These are phyloP conservation scores for Dalbergia oliveri DNA, from an alignment of 306 rosid species.

Conservation along the genomic window DNA sequence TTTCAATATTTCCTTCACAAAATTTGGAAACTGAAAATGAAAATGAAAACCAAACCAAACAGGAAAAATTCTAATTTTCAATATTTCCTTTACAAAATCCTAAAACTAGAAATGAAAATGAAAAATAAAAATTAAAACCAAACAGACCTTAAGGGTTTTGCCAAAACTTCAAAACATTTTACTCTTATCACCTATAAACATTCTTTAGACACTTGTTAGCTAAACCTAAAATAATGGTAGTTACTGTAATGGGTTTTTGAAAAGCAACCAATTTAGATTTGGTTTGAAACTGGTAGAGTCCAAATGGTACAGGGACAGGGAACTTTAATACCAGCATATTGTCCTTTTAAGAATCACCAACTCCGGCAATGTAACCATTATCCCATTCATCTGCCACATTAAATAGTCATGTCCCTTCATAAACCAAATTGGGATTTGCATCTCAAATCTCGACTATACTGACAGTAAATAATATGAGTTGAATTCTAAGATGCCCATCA, in stretches of 20 bases:
- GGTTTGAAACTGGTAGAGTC: neutral
- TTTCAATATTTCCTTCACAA: too few relatives aligned
- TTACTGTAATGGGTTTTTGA: neutral
- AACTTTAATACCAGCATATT: neutral
- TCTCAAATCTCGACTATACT: neutral
- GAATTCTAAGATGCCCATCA: slow-evolving; percentile 23
- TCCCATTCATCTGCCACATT: slow-evolving; percentile 44
- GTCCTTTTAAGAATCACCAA: slow-evolving; percentile 19
- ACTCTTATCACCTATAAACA: too few relatives aligned
- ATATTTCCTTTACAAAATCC: too few relatives aligned
- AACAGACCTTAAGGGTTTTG: too few relatives aligned
- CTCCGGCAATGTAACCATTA: slow-evolving; percentile 23
- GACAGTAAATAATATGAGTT: neutral
- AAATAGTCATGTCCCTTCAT: slow-evolving; percentile 15
- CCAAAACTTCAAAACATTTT: too few relatives aligned
- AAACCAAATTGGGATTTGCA: neutral
- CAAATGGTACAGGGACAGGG: neutral
- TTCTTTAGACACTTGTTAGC: too few relatives aligned
- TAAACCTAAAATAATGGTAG: neutral
- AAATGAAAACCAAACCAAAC: too few relatives aligned
- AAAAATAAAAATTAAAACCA: too few relatives aligned
- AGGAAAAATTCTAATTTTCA: too few relatives aligned
- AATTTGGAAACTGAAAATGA: too few relatives aligned
- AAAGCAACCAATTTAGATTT: neutral
- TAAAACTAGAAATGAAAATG: too few relatives aligned